These are phyloP conservation scores for Lippia alba DNA, from an alignment of 305 asterid genomes.

Conservation along the genomic window DNA sequence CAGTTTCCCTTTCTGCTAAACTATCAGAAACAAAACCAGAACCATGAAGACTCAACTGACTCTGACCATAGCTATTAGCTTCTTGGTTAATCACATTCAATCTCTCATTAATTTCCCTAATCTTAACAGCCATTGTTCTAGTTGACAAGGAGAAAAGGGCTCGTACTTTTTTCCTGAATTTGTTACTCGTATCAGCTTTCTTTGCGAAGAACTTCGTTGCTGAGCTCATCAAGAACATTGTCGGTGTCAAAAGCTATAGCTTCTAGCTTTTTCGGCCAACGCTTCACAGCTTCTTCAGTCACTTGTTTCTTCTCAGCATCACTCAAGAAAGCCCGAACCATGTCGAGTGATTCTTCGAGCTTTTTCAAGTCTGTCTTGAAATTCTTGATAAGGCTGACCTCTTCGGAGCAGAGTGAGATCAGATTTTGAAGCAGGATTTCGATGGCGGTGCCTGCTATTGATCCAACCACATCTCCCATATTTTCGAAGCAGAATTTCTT, in stretches of 20 bases:
- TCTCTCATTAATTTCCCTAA: conserved; percentile 26
- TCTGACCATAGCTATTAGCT: conserved; percentile 23
- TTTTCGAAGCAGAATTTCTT: background rate
- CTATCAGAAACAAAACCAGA: background rate
- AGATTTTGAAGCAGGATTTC: conserved; percentile 12
- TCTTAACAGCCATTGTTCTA: conserved; percentile 21
- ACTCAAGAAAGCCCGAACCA: background rate
- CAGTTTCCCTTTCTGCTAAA: background rate
- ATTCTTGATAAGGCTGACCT: too few species aligned
- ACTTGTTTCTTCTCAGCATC: background rate
- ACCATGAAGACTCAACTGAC: background rate
- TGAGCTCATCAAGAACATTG: background rate
- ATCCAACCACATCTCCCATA: conserved; percentile 13
- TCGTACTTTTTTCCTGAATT: conserved; percentile 1
- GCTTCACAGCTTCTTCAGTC: background rate
- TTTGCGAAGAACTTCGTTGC: conserved; percentile 12
- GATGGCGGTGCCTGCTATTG: conserved; percentile 5
- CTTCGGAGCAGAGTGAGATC: too few species aligned
- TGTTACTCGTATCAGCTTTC: background rate
- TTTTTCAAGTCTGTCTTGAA: too few species aligned
- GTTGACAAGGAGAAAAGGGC: conserved; percentile 10
- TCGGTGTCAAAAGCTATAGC: conserved; percentile 26
- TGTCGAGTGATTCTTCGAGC: too few species aligned
- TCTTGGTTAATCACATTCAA: conserved; percentile 15
- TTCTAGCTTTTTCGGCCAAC: conserved; percentile 31